phyloP scores from a whole-genome alignment of 768 basidiomycete species.

The Calocybe indica region DNA sequence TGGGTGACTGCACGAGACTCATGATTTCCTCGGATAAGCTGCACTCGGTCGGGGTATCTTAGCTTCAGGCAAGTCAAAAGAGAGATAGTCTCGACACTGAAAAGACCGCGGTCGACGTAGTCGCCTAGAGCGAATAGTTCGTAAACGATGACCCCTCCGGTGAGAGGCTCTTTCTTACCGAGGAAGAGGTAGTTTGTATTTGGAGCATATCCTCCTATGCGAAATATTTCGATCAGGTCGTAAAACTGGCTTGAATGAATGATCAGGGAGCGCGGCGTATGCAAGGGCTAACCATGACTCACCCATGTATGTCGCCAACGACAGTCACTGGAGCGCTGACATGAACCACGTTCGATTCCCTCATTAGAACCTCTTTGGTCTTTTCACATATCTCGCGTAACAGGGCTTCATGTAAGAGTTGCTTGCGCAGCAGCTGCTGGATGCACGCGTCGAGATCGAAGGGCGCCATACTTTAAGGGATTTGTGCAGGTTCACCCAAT shows the following conservation, averaged over 20 bases:
- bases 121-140: conserved; percentile 56
- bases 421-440: conserved; percentile 82
- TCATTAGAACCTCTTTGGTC: conserved; percentile 98
- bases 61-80: conserved; percentile 95
- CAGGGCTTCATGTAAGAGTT: conserved; percentile 90
- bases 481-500: conserved; percentile 6
- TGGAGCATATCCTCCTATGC: conserved; percentile 95
- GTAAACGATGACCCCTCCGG: conserved; percentile 1
- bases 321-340: conserved; percentile 96
- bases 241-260: conserved; percentile 85
- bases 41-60: conserved; percentile 93
- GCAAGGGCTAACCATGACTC: conserved; percentile 28
- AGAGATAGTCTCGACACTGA: conserved; percentile 98
- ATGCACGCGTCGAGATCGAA: conserved; percentile 99
- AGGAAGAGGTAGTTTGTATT: conserved; percentile 98
- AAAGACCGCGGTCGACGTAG: conserved; percentile 96
- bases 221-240: conserved; percentile 97
- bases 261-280: conserved; percentile 23
- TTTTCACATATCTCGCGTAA: conserved; percentile 99
- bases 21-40: conserved; percentile 96
- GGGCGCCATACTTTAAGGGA: conserved; percentile 40
- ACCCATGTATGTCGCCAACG: conserved; percentile 99
- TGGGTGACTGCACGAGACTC: conserved; percentile 98
- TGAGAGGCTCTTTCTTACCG: conserved; percentile 44
- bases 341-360: conserved; percentile 97